A percentile compares a stretch with the other conserved stretches of the same genome.
Conservation (phyloP, 257 asterid species). For the Oldenlandia corymbosa region DNA sequence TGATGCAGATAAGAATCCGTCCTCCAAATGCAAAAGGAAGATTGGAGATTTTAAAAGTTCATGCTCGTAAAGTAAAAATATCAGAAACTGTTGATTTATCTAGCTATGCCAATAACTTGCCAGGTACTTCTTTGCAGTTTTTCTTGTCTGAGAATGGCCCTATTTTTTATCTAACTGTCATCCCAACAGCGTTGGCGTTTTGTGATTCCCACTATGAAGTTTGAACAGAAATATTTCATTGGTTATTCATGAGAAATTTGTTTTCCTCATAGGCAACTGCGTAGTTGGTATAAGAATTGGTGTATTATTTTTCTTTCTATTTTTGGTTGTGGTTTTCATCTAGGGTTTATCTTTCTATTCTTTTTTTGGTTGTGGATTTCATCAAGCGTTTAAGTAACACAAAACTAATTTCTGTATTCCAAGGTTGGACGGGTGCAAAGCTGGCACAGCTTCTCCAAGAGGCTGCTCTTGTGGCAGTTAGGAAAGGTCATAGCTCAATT, state of each 20-base stretch:
- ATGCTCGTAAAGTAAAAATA: constrained; percentile 77
- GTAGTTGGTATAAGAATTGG: not conserved
- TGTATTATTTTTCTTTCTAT: not conserved
- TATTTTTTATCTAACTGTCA: not conserved
- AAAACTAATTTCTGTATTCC: constrained; percentile 13
- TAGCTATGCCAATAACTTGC: constrained; percentile 77
- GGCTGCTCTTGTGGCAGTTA: constrained; percentile 97
- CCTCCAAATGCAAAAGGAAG: constrained; percentile 99
- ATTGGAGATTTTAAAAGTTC: constrained; percentile 83
- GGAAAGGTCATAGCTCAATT: constrained; percentile 75
- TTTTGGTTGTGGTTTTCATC: not conserved
- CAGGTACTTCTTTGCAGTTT: constrained; percentile 40
- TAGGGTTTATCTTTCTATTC: constrained; percentile 1
- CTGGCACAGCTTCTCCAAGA: constrained; percentile 97
- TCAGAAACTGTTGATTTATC: constrained; percentile 79
- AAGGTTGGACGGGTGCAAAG: constrained; percentile 99
- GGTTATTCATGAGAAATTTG: not conserved
- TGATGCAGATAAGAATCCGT: constrained; percentile 61
- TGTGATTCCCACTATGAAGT: not conserved
- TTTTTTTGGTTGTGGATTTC: not conserved
- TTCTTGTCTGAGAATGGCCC: not conserved
- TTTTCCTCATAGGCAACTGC: not conserved
- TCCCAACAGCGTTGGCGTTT: not conserved
- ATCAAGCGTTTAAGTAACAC: not conserved
- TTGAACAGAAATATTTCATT: not conserved